Base-by-base conservation (phyloP, 768 basidiomycete species). In the Suillus occidentalis region DNA sequence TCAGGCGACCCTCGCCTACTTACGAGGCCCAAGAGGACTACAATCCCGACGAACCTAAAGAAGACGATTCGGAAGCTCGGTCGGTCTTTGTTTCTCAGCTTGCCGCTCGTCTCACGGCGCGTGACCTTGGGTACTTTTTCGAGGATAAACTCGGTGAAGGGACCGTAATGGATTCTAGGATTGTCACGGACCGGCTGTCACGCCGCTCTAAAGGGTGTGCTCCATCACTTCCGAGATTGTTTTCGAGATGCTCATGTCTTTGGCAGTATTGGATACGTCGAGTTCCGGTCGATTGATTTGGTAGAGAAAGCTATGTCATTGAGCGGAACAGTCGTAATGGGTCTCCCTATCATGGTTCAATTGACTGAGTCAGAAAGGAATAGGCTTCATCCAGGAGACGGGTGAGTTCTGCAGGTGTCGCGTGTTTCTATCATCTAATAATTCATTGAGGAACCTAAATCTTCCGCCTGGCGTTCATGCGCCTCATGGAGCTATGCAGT, bases 21-120 rank as follows among this genome's bases (percentile, higher is more conserved):
- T 91, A 92, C 69, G 90, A 91, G 50, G 81, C 83, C 22, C 84
- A 85, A 34, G 92, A 94, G 71, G 78, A 78, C 62, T 90, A 89
- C 74, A 91, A 90, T 68, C 89, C 89, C 37, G 94, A 97, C 70
- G 95, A 98, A 68, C 90, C 91, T 8, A 91, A 90, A 72, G 94
- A 95, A 77, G 95, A 98, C 75, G 97, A 99, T 74, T 95, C 94
- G 63, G 97, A 99, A 87, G 91, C 94, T 73, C 91, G 97, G 78
- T 98, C 97, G 72, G 94, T 98, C 70, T 99, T 99, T 80, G 95
- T 97, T 75, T 97, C 96, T 72, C 97, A 99, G 81, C 89, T 99
- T 75, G 94, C 97, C 72, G 95, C 95, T 67, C 90, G 95, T 73
- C 87, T 99, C 76, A 98, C 96, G 65, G 95, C 96, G 71, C 89